Evolutionary conservation across 805 yeast species (phyloP).

Genomic region (Starmera pachycereana): DNA sequence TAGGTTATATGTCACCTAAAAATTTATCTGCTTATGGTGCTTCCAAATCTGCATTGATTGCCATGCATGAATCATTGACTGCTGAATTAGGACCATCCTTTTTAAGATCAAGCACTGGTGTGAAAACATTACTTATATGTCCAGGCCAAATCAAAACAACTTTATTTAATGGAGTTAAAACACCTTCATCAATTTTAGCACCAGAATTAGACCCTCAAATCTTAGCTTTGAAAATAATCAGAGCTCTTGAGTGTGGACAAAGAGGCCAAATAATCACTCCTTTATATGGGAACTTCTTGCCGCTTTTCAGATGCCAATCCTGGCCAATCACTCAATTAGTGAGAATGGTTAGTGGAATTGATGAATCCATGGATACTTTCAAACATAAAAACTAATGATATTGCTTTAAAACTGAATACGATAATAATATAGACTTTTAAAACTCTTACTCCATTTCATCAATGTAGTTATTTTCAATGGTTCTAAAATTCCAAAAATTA

Average conservation of each 20-base stretch:
- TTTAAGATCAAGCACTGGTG: constrained; percentile 33
- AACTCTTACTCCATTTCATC: constrained; percentile 21
- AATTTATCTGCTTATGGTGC: constrained; percentile 78
- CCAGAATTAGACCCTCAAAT: constrained; percentile 66
- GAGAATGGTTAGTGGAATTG: constrained; percentile 35
- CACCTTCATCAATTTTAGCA: constrained; percentile 71
- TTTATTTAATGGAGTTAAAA: constrained; percentile 62
- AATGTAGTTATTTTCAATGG: constrained; percentile 40
- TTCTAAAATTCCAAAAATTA: constrained; percentile 43
- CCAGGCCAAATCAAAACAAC: constrained; percentile 80
- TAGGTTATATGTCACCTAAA: constrained; percentile 83
- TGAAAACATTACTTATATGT: constrained; percentile 67
- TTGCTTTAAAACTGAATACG: neutral
- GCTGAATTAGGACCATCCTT: constrained; percentile 50
- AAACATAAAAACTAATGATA: constrained; percentile 1
- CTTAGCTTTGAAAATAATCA: constrained; percentile 51
- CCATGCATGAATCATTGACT: constrained; percentile 72
- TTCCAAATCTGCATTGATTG: constrained; percentile 77
- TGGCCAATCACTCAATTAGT: constrained; percentile 45
- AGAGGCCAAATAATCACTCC: constrained; percentile 68
- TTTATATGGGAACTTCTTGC: constrained; percentile 64
- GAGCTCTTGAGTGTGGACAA: constrained; percentile 47
- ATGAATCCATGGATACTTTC: constrained; percentile 28
- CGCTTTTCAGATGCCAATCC: constrained; percentile 61
- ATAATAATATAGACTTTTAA: neutral